Conservation (phyloP, 2,329 filamentous ascomycete genomes). For the Fusarium camptoceras region DNA sequence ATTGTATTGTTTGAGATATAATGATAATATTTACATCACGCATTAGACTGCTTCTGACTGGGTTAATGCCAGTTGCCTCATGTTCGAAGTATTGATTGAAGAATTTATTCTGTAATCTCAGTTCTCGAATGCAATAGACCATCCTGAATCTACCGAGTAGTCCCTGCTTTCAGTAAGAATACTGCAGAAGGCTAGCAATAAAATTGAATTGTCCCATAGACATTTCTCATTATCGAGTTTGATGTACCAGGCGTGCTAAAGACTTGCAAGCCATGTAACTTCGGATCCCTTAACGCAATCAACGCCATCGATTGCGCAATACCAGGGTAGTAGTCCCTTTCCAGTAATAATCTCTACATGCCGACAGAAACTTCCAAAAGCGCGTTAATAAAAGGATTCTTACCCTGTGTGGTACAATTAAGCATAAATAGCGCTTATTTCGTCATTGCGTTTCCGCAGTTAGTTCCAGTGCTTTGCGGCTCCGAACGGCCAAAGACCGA, state of each 20-base stretch:
- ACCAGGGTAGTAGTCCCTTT: not conserved
- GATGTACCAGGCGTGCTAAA: not conserved
- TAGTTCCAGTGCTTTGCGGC: not conserved
- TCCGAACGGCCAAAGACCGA: not conserved
- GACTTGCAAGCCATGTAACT: not conserved
- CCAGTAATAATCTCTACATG: not conserved
- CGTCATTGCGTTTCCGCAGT: not conserved
- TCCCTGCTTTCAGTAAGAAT: too few relatives aligned
- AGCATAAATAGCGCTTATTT: not conserved
- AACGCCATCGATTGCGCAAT: not conserved
- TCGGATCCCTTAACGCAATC: not conserved
- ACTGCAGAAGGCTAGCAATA: too few relatives aligned
- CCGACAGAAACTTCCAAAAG: not conserved
- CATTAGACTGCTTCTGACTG: too few relatives aligned
- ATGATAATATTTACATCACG: too few relatives aligned
- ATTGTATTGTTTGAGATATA: too few relatives aligned
- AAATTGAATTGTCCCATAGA: too few relatives aligned
- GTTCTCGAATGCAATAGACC: too few relatives aligned
- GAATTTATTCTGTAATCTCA: too few relatives aligned
- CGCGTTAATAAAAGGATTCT: fast-evolving
- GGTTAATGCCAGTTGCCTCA: too few relatives aligned
- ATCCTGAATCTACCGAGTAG: too few relatives aligned
- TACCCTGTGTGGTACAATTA: not conserved
- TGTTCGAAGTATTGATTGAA: too few relatives aligned
- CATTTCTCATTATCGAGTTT: too few relatives aligned